A percentile compares a stretch with the other conserved stretches of the same genome.
Conservation (phyloP, 2,329 filamentous ascomycete genomes). For the Fusarium multiceps region DNA sequence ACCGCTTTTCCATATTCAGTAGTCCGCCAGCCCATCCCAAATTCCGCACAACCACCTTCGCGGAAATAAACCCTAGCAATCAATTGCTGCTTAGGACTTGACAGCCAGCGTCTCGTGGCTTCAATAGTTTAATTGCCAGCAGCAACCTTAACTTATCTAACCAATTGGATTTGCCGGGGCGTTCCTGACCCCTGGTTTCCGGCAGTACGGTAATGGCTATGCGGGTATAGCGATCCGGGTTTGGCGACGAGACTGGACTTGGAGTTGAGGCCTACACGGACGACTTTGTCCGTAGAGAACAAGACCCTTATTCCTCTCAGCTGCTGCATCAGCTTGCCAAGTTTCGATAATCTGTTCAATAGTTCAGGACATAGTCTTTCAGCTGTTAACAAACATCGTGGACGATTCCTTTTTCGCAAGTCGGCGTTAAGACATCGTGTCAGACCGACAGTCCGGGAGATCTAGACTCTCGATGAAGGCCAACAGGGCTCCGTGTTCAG, state of each 20-base stretch:
- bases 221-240: neutral
- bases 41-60: neutral
- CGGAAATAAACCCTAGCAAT: too few relatives aligned
- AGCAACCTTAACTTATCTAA: neutral
- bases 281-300: neutral
- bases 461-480: neutral
- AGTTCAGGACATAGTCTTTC: neutral
- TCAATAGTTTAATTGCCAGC: neutral
- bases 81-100: neutral
- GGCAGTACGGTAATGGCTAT: neutral
- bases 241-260: neutral
- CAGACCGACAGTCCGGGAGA: neutral
- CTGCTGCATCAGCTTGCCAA: neutral
- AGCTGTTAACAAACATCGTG: neutral
- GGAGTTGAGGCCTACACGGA: neutral
- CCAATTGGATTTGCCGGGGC: neutral
- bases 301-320: neutral
- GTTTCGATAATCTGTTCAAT: neutral
- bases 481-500: neutral
- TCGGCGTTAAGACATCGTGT: neutral
- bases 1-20: neutral
- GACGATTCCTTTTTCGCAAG: neutral
- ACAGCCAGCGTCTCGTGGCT: neutral
- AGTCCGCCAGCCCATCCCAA: neutral
- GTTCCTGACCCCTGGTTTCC: neutral